These are phyloP conservation scores for Malus sylvestris DNA, from an alignment of 306 rosid species.

Conservation along the genomic window DNA sequence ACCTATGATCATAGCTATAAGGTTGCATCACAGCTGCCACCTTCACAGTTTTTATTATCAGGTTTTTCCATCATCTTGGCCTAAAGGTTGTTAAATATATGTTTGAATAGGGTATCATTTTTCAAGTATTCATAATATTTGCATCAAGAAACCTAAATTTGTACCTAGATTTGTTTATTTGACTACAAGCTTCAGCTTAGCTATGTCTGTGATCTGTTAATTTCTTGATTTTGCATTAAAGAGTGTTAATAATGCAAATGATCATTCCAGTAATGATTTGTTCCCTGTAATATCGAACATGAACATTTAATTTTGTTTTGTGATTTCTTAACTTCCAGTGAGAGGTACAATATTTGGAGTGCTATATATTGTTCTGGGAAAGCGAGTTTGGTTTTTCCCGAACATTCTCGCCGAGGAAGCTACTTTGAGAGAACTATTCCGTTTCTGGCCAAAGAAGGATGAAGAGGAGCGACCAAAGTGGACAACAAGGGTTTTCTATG, in stretches of 20 bases:
- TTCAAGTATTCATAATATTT: background rate
- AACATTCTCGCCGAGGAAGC: constrained; percentile 98
- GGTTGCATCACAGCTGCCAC: background rate
- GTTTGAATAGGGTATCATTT: background rate
- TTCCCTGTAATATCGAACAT: background rate
- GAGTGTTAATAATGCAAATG: background rate
- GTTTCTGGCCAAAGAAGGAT: constrained; percentile 89
- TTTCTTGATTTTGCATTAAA: background rate
- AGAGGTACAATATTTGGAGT: constrained; percentile 72
- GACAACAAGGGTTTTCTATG: constrained; percentile 90
- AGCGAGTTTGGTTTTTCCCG: constrained; percentile 91
- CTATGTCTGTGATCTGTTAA: background rate
- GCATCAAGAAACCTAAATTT: background rate
- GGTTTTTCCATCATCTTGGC: background rate
- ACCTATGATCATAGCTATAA: background rate
- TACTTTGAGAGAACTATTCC: constrained; percentile 82
- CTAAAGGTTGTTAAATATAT: background rate
- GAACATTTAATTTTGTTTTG: background rate
- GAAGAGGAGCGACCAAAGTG: constrained; percentile 96
- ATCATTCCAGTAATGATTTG: background rate
- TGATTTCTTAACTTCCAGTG: constrained; percentile 44
- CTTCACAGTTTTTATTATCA: background rate
- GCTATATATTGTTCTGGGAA: constrained; percentile 64
- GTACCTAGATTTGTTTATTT: background rate
- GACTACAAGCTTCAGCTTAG: background rate